Evolutionary conservation across 371 early-diverging fungal genomes (phyloP).

Genomic region (Mucor irregularis): DNA sequence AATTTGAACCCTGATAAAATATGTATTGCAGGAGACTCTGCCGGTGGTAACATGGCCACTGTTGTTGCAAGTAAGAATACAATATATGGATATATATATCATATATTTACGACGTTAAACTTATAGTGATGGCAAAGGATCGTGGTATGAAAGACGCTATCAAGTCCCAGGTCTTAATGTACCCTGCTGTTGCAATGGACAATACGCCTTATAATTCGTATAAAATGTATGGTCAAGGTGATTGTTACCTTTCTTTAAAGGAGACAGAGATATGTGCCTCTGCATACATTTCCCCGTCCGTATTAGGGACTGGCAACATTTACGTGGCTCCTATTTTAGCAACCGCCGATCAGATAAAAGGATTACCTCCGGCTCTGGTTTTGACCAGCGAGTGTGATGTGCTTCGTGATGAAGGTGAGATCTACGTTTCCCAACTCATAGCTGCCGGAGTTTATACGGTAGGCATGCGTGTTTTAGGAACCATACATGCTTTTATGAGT

Average conservation of each 20-base stretch:
- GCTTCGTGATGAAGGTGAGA: conserved; percentile 32
- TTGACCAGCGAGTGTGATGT: conserved; percentile 24
- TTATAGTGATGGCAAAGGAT: conserved; percentile 26
- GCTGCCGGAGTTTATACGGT: conserved; percentile 22
- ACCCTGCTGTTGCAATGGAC: conserved; percentile 14
- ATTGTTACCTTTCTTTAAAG: conserved; percentile 2
- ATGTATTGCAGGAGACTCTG: conserved; percentile 26
- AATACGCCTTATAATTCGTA: conserved; percentile 4
- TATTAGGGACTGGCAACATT: not conserved
- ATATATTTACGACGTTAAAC: not conserved
- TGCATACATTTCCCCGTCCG: conserved; percentile 8
- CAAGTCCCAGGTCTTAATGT: conserved; percentile 17
- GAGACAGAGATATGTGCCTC: not conserved
- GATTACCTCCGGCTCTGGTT: conserved; percentile 19
- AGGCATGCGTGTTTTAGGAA: conserved; percentile 13
- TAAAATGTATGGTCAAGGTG: conserved; percentile 10
- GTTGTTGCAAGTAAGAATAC: conserved; percentile 15
- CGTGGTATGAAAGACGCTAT: conserved; percentile 7
- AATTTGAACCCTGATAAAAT: conserved; percentile 11
- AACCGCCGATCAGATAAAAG: conserved; percentile 15
- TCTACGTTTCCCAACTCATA: conserved; percentile 12
- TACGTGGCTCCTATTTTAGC: conserved; percentile 14
- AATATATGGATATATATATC: not conserved
- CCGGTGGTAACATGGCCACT: conserved; percentile 32
- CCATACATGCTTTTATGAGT: conserved; percentile 22